Base-by-base conservation (phyloP, 108 stramenopile genomes). In the Nitzschia sp. region DNA sequence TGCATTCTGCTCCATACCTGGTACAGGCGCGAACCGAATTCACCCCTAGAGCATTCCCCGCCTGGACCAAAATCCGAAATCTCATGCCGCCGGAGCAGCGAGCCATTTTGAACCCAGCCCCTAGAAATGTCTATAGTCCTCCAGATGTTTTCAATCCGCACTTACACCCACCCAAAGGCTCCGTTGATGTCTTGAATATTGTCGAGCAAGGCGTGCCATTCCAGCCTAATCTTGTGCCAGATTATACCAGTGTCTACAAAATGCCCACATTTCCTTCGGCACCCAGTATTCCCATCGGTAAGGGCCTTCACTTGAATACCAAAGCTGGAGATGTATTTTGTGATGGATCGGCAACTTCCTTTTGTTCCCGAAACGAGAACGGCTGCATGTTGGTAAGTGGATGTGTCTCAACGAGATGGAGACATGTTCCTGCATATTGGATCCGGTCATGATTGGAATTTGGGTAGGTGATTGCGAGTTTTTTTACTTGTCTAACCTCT, bases 1-100 rank as follows among this genome's bases (percentile, higher is more conserved):
- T 26, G 27, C 13, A 59, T 17, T 59, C 27, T 59, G 6, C 58
- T 59, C 18, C 32, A 59, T 6, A 1, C 42, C 1, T 31, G 35
- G 1, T 25, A 32, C 59, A 81, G 68, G 79, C 58, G 6, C 58
- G 71, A 26, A 88, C 86, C 1, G 88, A 89, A 46, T 83, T 76
- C 67, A 91, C 88, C 17, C 93, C 93, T 11, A 72, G 90, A 31
- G 78, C 80, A 25, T 79, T 82, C 53, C 90, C 90, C 18, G 35
- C 30, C 1, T 54, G 71, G 17, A 84, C 90, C 6, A 88, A 79
- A 55, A 66, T 94, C 25, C 70, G 74, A 25, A 75, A 58, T 33
- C 63, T 91, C 3, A 56, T 87, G 33, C 54, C 68, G 54, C 49
- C 64, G 3, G 68, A 35, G 18, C 42, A 65, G 11, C 9, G 0